Base-by-base conservation (phyloP, 1,284 basidiomycete genomes). In the Kwoniella shivajii region DNA sequence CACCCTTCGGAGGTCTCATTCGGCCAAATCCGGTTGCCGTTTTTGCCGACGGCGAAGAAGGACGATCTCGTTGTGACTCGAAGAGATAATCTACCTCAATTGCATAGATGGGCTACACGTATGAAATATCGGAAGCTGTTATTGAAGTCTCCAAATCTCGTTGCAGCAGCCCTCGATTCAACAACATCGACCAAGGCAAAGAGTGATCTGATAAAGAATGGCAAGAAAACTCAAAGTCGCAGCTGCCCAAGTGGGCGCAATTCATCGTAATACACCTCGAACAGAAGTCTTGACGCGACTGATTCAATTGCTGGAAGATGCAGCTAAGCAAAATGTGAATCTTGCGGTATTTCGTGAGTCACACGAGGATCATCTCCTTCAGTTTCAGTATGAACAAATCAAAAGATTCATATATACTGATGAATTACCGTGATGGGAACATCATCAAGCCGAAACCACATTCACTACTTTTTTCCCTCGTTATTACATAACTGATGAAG, bases 391-490 rank as follows among this genome's bases (percentile, higher is more conserved):
- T n/a, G n/a, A n/a, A n/a, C n/a, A n/a, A n/a, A n/a, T n/a, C n/a
- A n/a, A n/a, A n/a, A n/a, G n/a, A n/a, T n/a, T n/a, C n/a, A n/a
- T n/a, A n/a, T n/a, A n/a, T n/a, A n/a, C n/a, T n/a, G n/a, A n/a
- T n/a, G n/a, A n/a, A n/a, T n/a, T n/a, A n/a, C n/a, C n/a, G n/a
- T n/a, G n/a, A n/a, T n/a, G n/a, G n/a, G n/a, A n/a, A n/a, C n/a
- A n/a, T n/a, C n/a, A n/a, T n/a, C n/a, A n/a, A 65, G 50, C 60
- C 50, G 66, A 68, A 46, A 68, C 66, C 9, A 71, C 72, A 14
- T 70, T 72, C 60, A 63, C 65, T 0, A 73, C 71, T 24, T 74
- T 74, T 61, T 72, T 71, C 62, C 72, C 71, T 2, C 66, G 72
- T 0, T 69, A 71, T 55, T 65, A 61, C 43, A 67, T 71, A 31